A percentile compares a stretch with the other conserved stretches of the same genome.
These are phyloP conservation scores for Mentha longifolia DNA, from an alignment of 257 asterid species.

Conservation along the genomic window DNA sequence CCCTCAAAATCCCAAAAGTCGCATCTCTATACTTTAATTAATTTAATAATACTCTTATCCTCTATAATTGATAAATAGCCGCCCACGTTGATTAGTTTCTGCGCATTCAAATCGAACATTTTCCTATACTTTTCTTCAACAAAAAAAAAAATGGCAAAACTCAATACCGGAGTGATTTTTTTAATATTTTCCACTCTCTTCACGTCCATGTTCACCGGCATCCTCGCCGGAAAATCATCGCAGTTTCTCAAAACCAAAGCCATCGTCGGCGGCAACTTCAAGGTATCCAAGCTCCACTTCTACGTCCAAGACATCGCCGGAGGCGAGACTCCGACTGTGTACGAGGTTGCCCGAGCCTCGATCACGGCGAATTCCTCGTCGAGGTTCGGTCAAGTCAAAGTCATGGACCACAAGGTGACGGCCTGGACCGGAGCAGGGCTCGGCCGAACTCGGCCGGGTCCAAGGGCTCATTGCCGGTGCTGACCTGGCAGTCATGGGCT, in stretches of 20 bases:
- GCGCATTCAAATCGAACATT: not conserved
- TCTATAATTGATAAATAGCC: not conserved
- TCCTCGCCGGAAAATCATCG: not conserved
- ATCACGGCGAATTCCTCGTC: conserved; percentile 37
- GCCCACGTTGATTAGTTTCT: not conserved
- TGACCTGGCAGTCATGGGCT: conserved; percentile 34
- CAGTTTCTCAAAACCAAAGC: not conserved
- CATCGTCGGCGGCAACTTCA: not conserved
- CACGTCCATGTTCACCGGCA: not conserved
- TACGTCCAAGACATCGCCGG: conserved; percentile 38
- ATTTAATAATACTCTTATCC: not conserved
- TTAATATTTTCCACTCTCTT: not conserved
- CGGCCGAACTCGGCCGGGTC: conserved; percentile 23
- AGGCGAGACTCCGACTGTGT: conserved; percentile 30
- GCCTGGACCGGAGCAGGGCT: conserved; percentile 33
- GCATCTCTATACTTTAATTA: no score
- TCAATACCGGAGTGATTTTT: not conserved
- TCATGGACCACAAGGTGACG: conserved; percentile 44
- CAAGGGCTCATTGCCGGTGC: not conserved
- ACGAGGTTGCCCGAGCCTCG: conserved; percentile 46
- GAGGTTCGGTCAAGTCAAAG: conserved; percentile 40
- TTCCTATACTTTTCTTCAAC: not conserved
- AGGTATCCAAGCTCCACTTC: conserved; percentile 21
- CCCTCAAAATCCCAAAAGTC: no score
- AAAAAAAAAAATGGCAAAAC: not conserved